Evolutionary conservation across 352 stramenopile species (phyloP), one percentile per base, ranked within the genome.

Genomic region (Phytophthora constricta): DNA sequence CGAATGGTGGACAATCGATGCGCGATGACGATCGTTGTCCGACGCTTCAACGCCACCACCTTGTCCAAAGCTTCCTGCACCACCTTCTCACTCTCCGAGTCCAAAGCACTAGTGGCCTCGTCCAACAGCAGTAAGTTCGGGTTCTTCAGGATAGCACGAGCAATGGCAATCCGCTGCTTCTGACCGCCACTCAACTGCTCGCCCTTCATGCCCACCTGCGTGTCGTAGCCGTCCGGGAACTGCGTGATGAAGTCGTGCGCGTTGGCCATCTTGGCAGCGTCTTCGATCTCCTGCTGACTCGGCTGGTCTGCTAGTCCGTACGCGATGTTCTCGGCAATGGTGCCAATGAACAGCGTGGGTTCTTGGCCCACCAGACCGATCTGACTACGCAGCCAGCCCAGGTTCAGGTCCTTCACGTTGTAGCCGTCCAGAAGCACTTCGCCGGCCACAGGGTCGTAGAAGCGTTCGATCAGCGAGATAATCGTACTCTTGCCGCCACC

Each of bases 231-330:
- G 11, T 82, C 70, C 10, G 70, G 74, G 52, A 82, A 79, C 34
- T 74, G 59, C 17, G 22, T 62, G 46, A 81, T 79, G 56, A 77
- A 79, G 28, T 81, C 62, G 47, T 81, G 65, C 2, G 70, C 70
- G 25, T 98, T 98, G 25, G 95, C 93, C 62, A 97, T 79, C 62
- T 89, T 87, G 5, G 93, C 92, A 2, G 93, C 95, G 2, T 85
- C 56, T 31, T 91, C 79, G 61, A 98, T 82, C 65, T 97, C 84
- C 11, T 86, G 59, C 31, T 77, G 71, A 1, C 27, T 72, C 1
- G 72, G 79, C 54, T 68, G 69, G 10, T 52, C 23, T 9, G 76
- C 70, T 20, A 81, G 41, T 1, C 76, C 78, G 28, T 81, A 80
- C 11, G 69, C 62, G 22, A 86, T 90, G 50, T 85, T 84, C 4